These are phyloP conservation scores for Cyclospora cayetanensis DNA, from an alignment of 169 alveolate species.

Conservation along the genomic window DNA sequence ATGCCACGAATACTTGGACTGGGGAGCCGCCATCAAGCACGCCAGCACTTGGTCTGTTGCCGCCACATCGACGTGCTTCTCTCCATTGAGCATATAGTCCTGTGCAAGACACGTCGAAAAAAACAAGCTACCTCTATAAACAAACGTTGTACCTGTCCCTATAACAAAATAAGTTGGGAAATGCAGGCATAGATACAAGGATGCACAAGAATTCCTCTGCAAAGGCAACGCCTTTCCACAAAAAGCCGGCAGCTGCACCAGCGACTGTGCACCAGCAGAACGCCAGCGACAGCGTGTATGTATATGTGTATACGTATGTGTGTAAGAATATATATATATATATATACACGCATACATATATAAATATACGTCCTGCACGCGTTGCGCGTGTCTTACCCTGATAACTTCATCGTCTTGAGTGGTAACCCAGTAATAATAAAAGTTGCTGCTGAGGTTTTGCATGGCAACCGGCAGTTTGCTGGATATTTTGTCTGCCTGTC, in stretches of 20 bases:
- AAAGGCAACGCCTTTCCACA: no score
- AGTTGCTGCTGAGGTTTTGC: slow-evolving; percentile 78
- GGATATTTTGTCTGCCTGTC: slow-evolving; percentile 86
- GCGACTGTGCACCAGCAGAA: no score
- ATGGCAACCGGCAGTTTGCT: slow-evolving; percentile 82
- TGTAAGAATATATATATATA: not conserved
- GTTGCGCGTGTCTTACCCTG: slow-evolving; percentile 73
- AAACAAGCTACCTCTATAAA: slow-evolving; percentile 22
- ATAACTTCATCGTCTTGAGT: slow-evolving; percentile 88
- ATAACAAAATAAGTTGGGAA: no score
- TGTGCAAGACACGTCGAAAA: not conserved
- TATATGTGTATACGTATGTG: not conserved
- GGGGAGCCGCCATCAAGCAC: slow-evolving; percentile 90
- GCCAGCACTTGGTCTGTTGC: slow-evolving; percentile 91
- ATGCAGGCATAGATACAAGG: no score
- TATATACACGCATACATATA: not conserved
- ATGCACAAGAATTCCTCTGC: no score
- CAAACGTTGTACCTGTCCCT: slow-evolving; percentile 4
- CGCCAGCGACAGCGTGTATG: not conserved
- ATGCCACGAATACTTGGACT: slow-evolving; percentile 92
- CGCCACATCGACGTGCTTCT: slow-evolving; percentile 82
- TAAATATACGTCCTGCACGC: not conserved
- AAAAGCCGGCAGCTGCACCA: no score
- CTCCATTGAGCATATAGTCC: slow-evolving; percentile 69
- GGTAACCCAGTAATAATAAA: slow-evolving; percentile 86